Percentiles rank a stretch among this genome's conserved stretches.
These are phyloP conservation scores for Circinella umbellata DNA, from an alignment of 371 early-diverging fungal species.

Conservation along the genomic window DNA sequence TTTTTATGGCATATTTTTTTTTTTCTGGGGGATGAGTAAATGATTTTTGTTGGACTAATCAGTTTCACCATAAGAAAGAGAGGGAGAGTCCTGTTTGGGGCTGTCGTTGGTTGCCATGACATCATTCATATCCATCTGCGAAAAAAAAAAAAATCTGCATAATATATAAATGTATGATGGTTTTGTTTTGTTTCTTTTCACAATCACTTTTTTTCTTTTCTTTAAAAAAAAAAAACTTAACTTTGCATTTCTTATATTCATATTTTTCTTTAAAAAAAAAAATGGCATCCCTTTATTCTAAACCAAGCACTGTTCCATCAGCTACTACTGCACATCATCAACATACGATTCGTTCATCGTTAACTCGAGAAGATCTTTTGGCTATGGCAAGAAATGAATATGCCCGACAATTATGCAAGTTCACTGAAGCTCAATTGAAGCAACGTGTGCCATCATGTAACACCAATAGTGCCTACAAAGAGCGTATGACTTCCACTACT, in stretches of 20 bases:
- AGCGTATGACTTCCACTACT: neutral
- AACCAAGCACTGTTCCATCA: neutral
- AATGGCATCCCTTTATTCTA: slow-evolving; percentile 11
- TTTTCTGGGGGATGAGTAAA: neutral
- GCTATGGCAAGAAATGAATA: slow-evolving; percentile 45
- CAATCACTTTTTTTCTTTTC: neutral
- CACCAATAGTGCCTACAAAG: slow-evolving; percentile 17
- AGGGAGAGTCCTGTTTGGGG: too few relatives aligned
- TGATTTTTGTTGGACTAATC: neutral
- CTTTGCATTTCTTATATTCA: neutral
- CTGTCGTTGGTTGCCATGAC: too few relatives aligned
- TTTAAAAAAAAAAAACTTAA: neutral
- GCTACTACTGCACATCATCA: slow-evolving; percentile 11
- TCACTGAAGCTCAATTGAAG: slow-evolving; percentile 40
- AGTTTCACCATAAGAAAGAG: neutral
- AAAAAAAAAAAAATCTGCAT: neutral
- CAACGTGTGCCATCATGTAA: slow-evolving; percentile 36
- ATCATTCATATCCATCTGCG: too few relatives aligned
- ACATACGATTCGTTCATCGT: slow-evolving; percentile 2
- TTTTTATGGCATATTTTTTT: neutral
- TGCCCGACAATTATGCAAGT: slow-evolving; percentile 44
- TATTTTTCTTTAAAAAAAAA: neutral
- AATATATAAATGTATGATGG: too few relatives aligned
- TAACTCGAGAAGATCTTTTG: slow-evolving; percentile 34
- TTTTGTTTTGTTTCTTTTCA: too few relatives aligned